Base-by-base conservation (phyloP, 805 yeast species). In the Ogataea trehaloabstinens region DNA sequence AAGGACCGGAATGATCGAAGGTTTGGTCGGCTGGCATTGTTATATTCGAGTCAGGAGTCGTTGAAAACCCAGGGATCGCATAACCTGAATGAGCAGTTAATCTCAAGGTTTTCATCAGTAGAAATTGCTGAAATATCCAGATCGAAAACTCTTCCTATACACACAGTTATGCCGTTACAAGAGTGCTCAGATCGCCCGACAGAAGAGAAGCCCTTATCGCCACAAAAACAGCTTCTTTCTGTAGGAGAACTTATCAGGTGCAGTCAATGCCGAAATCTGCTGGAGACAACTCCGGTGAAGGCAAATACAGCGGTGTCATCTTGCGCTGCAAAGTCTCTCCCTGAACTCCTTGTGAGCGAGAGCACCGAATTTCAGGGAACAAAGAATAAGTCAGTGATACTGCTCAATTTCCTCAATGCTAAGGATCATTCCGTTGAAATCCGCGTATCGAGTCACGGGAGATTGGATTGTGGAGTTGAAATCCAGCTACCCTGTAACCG, bases 121-220 rank as follows among this genome's bases (percentile, higher is more conserved):
- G 58, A 58, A 31, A 37, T 53, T 8, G 60, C 60, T 8, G 21
- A 31, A 5, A 36, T 49, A 5, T 38, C 41, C 21, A 44, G 44
- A 21, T 17, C 36, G n/a, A 37, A 35, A 15, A 28, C 19, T 6
- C 3, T 41, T 3, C 49, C 48, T 1, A 35, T 28, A 3, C 42
- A 28, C 19, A n/a, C 10, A 3, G 19, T 28, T 2, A 13, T 13
- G 7, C 28, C 13, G 2, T 3, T 24, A 5, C 12, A 25, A 4
- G 30, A 24, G 6, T 18, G 15, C 11, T 34, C 32, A 10, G 47
- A 36, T n/a, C 15, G 6, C 4, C 12, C 6, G 13, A 8, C 16
- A 30, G 22, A 6, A 19, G 19, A 10, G 13, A 24, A 28, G n/a
- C 22, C 13, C 34, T 12, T 30, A 5, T 27, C 41, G 10, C 66